Evolutionary conservation across 2,329 filamentous ascomycete species (phyloP).

Genomic region (Colletotrichum destructivum): DNA sequence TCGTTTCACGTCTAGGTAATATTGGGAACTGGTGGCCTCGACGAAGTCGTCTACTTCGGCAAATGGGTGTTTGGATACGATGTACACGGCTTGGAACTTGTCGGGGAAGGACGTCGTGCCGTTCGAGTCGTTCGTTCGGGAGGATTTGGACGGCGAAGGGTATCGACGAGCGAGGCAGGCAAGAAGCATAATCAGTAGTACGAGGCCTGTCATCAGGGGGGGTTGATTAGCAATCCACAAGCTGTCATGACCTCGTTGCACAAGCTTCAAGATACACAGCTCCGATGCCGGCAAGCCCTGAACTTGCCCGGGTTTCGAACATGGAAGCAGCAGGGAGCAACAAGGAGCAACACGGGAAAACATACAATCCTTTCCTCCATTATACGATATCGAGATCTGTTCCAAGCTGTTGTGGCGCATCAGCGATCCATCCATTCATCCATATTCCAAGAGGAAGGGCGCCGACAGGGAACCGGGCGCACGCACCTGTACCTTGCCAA

Average conservation of each 20-base stretch:
- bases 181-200: constrained; percentile 90
- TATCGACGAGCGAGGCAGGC: constrained; percentile 66
- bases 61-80: constrained; percentile 88
- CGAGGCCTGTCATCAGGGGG: constrained; percentile 65
- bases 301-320: too few species aligned
- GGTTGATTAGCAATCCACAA: not conserved
- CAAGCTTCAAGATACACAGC: not conserved
- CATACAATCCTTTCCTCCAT: constrained; percentile 93
- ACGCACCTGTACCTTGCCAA: constrained; percentile 81
- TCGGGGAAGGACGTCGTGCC: constrained; percentile 52
- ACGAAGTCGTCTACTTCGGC: constrained; percentile 90
- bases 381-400: constrained; percentile 92
- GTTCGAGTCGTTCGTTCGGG: constrained; percentile 41
- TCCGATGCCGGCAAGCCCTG: not conserved
- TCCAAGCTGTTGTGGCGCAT: constrained; percentile 68
- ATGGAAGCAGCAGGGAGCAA: not conserved
- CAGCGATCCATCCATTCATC: constrained; percentile 3
- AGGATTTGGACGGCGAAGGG: constrained; percentile 48
- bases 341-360: not conserved
- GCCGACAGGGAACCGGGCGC: constrained; percentile 50
- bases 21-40: constrained; percentile 72
- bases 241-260: not conserved
- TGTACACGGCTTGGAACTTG: constrained; percentile 86
- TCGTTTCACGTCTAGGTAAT: constrained; percentile 82
- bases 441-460: not conserved